Evolutionary conservation across 192 early-diverging fungal species (phyloP), one percentile per base, ranked within the genome.

Genomic region (Dimargaris cristalligena): DNA sequence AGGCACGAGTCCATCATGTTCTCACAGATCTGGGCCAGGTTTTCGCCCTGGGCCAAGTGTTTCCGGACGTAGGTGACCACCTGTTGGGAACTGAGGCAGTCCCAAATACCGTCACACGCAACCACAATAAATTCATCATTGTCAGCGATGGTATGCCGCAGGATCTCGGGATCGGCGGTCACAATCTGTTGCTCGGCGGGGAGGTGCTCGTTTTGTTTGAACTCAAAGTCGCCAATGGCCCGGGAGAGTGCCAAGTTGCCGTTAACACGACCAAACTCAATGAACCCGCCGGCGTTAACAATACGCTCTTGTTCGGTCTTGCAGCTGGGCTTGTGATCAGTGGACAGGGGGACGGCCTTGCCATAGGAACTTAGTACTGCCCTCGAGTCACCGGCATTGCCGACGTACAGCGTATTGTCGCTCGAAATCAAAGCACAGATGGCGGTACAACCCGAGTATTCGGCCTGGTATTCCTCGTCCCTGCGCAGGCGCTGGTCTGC

Each of bases 71-170:
- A 95, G 63, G 89, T 82, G 18, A 89, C 83, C 9, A 91, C 83
- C 67, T 93, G 77, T 63, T 96, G 89, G 68, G 86, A 90, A 23
- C 77, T 77, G 83, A 94, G 86, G 67, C 89, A 91, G 71, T 99
- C 96, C 94, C 94, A 99, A 63, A 99, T 99, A 41, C 96, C 96
- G 68, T 99, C 96, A 71, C 96, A 99, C 0, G 94, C 96, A 44
- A 99, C 51, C 2, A 97, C 89, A 44, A 99, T 61, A 65, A 97
- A 99, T 69, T 99, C 94, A 56, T 92, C 86, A 20, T 81, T 77
- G 16, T 81, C 79, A 46, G 59, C 61, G 47, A 88, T 64, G 26
- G 64, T 61, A 14, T 77, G 70, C 57, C 79, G 75, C 28, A 77
- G 71, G 47, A 97, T 83, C 55, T 92, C 92, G 38, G 96, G 96